These are phyloP conservation scores for Candida taoyuanica DNA, from an alignment of 805 yeast genomes.

Conservation along the genomic window DNA sequence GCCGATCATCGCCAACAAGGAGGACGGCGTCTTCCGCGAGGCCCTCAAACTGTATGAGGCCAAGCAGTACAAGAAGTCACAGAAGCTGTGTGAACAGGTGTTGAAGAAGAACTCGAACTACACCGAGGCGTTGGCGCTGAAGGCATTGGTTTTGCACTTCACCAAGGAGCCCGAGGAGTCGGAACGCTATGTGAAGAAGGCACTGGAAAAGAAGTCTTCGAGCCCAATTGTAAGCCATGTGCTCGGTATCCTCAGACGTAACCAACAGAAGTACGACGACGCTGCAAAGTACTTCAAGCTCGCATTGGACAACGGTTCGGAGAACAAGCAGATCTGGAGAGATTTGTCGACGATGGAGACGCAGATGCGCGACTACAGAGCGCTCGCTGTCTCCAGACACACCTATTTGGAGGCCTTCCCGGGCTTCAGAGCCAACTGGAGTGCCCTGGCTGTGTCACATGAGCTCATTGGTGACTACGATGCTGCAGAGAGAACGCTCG, in stretches of 20 bases:
- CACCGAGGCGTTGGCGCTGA: conserved; percentile 78
- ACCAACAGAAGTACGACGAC: conserved; percentile 61
- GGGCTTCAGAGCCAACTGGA: conserved; percentile 89
- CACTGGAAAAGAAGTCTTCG: conserved; percentile 50
- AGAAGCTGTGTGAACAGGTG: conserved; percentile 69
- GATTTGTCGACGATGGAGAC: conserved; percentile 78
- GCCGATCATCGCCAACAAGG: conserved; percentile 43
- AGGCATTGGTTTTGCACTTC: conserved; percentile 65
- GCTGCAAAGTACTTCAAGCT: conserved; percentile 75
- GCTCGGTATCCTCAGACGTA: conserved; percentile 76
- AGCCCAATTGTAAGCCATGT: conserved; percentile 80
- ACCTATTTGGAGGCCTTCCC: conserved; percentile 66
- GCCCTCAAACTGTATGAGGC: conserved; percentile 80
- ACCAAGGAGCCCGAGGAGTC: conserved; percentile 62
- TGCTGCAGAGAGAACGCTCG: conserved; percentile 66
- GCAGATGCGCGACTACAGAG: conserved; percentile 71
- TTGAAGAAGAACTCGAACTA: conserved; percentile 72
- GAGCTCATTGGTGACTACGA: conserved; percentile 64
- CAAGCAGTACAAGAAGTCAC: conserved; percentile 82
- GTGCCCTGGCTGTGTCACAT: conserved; percentile 80
- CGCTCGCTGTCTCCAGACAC: conserved; percentile 58
- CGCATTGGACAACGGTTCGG: conserved; percentile 73
- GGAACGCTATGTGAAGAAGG: conserved; percentile 53
- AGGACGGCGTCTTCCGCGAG: conserved; percentile 70
- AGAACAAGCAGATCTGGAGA: conserved; percentile 71